Percentiles rank a stretch among this genome's conserved stretches.
Evolutionary conservation across 73 alveolate genomes (phyloP).

Genomic region (Symbiodinium natans): DNA sequence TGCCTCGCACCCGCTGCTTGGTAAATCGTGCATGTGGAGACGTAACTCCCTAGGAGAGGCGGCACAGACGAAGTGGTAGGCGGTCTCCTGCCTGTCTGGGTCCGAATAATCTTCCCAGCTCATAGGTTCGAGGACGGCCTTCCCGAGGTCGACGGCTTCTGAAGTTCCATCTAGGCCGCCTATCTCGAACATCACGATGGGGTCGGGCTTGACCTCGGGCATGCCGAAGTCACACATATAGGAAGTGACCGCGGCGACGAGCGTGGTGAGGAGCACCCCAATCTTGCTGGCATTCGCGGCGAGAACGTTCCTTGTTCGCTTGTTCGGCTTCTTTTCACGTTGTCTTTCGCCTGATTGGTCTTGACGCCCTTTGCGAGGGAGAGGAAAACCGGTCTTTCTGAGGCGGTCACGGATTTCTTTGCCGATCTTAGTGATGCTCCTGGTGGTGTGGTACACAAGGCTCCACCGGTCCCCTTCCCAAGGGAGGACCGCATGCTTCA

Average conservation of each 20-base stretch:
- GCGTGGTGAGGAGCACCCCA: not conserved
- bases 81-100: not conserved
- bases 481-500: not conserved
- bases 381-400: not conserved
- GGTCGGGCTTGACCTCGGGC: not conserved
- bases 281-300: not conserved
- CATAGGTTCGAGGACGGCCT: no score
- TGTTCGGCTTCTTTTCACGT: not conserved
- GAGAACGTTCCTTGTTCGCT: not conserved
- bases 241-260: not conserved
- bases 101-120: not conserved
- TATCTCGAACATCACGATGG: not conserved
- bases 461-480: not conserved
- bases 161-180: no score
- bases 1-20: not conserved
- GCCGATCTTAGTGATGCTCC: not conserved
- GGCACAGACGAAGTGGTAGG: not conserved
- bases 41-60: not conserved
- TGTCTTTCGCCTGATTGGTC: not conserved
- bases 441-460: not conserved
- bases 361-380: not conserved
- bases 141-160: no score
- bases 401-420: not conserved
- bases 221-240: no score
- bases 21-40: not conserved